Evolutionary conservation across 306 rosid genomes (phyloP).

Genomic region (Datisca glomerata): DNA sequence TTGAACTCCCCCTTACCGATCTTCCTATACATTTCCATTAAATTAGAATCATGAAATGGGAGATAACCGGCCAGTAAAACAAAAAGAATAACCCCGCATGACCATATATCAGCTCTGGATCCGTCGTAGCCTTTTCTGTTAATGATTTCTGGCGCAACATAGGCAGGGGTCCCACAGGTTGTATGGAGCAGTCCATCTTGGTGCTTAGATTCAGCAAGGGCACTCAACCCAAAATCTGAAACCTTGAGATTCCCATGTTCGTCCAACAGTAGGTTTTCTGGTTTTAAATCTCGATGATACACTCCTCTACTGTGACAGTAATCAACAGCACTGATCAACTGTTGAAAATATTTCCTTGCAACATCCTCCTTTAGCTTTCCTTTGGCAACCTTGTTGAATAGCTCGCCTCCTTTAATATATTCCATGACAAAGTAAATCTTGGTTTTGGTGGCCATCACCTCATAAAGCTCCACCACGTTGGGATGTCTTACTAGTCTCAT

Average conservation of each 20-base stretch:
- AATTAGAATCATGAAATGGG: constrained; percentile 80
- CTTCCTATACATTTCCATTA: constrained; percentile 89
- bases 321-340: constrained; percentile 80
- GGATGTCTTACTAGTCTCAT: constrained; percentile 80
- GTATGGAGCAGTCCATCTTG: constrained; percentile 96
- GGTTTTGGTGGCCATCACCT: constrained; percentile 92
- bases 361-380: constrained; percentile 76
- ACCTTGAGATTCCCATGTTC: constrained; percentile 86
- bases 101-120: constrained; percentile 89
- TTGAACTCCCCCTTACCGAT: constrained; percentile 63
- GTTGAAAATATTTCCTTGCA: constrained; percentile 80
- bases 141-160: constrained; percentile 90
- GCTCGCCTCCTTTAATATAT: constrained; percentile 85
- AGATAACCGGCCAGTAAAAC: constrained; percentile 90
- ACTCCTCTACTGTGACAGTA: constrained; percentile 91
- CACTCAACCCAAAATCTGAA: constrained; percentile 87
- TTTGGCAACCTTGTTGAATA: constrained; percentile 72
- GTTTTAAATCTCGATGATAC: constrained; percentile 82
- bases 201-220: constrained; percentile 56
- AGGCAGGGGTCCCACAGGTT: constrained; percentile 95
- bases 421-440: constrained; percentile 96
- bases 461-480: constrained; percentile 79
- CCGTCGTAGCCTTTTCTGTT: constrained; percentile 88
- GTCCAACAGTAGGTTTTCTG: constrained; percentile 85
- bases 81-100: constrained; percentile 85